Evolutionary conservation across 1,284 basidiomycete genomes (phyloP).

Genomic region (Ceratobasidium sp.): DNA sequence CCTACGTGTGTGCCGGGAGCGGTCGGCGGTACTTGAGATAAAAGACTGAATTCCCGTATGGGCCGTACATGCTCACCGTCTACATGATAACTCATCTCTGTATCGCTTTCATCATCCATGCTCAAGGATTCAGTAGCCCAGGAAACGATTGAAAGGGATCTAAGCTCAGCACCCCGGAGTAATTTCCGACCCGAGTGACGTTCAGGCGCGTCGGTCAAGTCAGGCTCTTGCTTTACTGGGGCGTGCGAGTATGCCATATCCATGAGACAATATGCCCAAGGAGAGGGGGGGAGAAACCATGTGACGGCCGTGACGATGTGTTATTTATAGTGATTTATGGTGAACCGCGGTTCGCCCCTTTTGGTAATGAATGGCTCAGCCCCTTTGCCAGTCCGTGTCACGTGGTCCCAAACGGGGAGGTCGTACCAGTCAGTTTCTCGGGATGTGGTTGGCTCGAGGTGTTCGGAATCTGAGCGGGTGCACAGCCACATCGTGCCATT

Average conservation of each 20-base stretch:
- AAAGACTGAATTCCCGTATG: not conserved
- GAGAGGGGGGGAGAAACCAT: not conserved
- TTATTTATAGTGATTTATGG: no score
- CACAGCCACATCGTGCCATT: no score
- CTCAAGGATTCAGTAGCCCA: not conserved
- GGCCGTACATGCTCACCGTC: not conserved
- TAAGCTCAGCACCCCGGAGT: not conserved
- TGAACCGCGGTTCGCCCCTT: no score
- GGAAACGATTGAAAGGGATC: slow-evolving; percentile 1
- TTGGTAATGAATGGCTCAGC: not conserved
- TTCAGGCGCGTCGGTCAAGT: not conserved
- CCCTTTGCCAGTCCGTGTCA: no score
- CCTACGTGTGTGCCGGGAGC: not conserved
- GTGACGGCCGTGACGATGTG: not conserved
- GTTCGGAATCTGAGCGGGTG: no score
- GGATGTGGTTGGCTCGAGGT: no score
- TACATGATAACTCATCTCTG: not conserved
- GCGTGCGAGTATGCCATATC: not conserved
- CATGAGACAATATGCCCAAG: not conserved
- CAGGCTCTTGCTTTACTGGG: not conserved
- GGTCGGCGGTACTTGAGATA: not conserved
- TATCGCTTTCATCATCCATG: not conserved
- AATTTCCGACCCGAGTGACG: not conserved
- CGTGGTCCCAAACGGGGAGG: no score
- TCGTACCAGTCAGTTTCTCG: no score